Conservation (phyloP, 208 protist genomes). For the Leishmania tarentolae region DNA sequence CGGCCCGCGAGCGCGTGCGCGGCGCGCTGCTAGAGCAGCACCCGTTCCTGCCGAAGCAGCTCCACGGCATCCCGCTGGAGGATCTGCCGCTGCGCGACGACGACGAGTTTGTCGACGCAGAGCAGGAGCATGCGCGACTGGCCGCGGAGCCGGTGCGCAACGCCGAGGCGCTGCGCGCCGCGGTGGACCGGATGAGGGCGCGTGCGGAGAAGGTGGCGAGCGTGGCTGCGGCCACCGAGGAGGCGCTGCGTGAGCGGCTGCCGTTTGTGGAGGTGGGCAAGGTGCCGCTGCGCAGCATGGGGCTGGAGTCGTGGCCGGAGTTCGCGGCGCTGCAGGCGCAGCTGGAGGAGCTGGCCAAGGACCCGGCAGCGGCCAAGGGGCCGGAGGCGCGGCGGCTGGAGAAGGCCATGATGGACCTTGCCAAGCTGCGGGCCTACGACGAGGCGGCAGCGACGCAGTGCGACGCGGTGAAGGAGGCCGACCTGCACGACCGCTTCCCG, state of each 20-base stretch:
- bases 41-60: background rate
- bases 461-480: conserved; percentile 29
- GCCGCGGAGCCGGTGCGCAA: background rate
- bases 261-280: conserved; percentile 28
- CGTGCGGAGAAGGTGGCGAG: background rate
- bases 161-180: background rate
- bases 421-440: background rate
- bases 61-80: background rate
- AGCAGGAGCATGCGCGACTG: background rate
- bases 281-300: conserved; percentile 34
- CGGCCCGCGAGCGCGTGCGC: conserved; percentile 9
- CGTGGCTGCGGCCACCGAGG: conserved; percentile 21
- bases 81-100: background rate
- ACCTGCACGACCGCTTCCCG: conserved; percentile 41
- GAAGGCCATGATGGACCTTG: conserved; percentile 40
- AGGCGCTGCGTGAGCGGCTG: conserved; percentile 23
- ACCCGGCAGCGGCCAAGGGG: conserved; percentile 28
- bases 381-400: conserved; percentile 41
- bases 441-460: conserved; percentile 10
- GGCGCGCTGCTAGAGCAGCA: conserved; percentile 33
- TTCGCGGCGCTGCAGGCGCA: conserved; percentile 31
- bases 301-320: conserved; percentile 29
- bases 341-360: conserved; percentile 36
- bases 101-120: background rate
- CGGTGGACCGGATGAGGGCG: conserved; percentile 32